phyloP scores from a whole-genome alignment of 192 early-diverging fungal species.

The Coemansia sp. region DNA sequence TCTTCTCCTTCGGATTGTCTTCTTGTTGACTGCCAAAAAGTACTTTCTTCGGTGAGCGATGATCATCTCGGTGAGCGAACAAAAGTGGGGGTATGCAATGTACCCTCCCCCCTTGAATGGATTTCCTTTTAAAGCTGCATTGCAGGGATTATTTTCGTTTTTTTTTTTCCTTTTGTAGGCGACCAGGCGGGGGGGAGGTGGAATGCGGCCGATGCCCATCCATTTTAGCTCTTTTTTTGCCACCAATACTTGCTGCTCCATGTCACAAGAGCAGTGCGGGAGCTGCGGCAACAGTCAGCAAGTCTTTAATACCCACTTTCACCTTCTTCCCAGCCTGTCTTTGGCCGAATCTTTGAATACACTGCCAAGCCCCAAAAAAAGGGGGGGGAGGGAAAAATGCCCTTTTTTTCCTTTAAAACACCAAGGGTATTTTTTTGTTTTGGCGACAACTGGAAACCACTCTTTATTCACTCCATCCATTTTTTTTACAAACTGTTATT shows the following conservation, averaged over 20 bases:
- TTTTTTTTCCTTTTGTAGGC: not conserved
- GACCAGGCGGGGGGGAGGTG: not conserved
- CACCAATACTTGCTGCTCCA: not conserved
- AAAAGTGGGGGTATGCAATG: not conserved
- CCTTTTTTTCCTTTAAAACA: not conserved
- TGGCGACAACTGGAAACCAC: not conserved
- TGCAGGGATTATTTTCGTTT: not conserved
- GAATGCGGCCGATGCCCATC: not conserved
- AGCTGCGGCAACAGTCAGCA: slow-evolving; percentile 4
- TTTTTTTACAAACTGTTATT: not conserved
- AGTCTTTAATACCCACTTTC: not conserved
- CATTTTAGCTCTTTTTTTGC: not conserved
- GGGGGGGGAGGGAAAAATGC: not conserved
- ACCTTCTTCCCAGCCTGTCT: not conserved
- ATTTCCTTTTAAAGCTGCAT: not conserved
- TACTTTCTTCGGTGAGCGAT: not conserved
- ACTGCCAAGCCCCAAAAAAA: not conserved
- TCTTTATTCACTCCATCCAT: not conserved
- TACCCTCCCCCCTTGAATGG: not conserved
- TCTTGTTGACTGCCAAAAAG: not conserved
- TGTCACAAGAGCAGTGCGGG: slow-evolving; percentile 1
- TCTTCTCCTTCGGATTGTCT: not conserved
- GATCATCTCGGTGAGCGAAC: not conserved
- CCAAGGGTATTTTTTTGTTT: too few species aligned
- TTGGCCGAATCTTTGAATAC: not conserved